Percentiles rank a stretch among this genome's conserved stretches.
Conservation (phyloP, 106 monocot species). For the Allium fistulosum region DNA sequence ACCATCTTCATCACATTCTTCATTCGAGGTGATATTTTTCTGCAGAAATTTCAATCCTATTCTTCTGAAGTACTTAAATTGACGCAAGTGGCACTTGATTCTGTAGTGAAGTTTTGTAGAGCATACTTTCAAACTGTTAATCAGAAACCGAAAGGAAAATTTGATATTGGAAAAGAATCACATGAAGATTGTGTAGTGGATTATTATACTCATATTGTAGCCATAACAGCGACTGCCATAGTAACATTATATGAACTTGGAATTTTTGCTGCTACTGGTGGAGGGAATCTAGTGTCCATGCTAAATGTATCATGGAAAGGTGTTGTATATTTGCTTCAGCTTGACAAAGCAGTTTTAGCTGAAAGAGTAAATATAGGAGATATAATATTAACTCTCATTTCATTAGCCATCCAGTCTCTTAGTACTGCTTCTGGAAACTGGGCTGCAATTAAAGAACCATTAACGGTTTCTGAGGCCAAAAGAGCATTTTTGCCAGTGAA, state of each 20-base stretch:
- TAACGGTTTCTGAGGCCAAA: slow-evolving; percentile 62
- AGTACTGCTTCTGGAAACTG: slow-evolving; percentile 55
- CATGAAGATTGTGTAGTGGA: slow-evolving; percentile 17
- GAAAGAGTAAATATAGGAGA: slow-evolving; percentile 53
- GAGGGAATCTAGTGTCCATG: slow-evolving; percentile 69
- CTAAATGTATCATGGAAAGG: slow-evolving; percentile 98
- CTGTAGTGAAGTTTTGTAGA: slow-evolving; percentile 56
- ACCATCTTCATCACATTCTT: not conserved
- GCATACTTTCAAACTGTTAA: slow-evolving; percentile 49
- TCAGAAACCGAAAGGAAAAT: slow-evolving; percentile 5
- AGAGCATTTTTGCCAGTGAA: slow-evolving; percentile 82
- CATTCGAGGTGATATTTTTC: not conserved
- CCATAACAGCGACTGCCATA: slow-evolving; percentile 41
- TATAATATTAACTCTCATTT: slow-evolving; percentile 63
- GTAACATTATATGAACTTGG: slow-evolving; percentile 65
- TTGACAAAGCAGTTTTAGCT: slow-evolving; percentile 57
- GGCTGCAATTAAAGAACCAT: slow-evolving; percentile 18
- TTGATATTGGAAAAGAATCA: slow-evolving; percentile 2
- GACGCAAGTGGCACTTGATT: slow-evolving; percentile 65
- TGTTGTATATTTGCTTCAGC: slow-evolving; percentile 68
- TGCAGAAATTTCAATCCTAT: slow-evolving; percentile 64
- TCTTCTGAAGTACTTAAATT: slow-evolving; percentile 56
- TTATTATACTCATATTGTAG: slow-evolving; percentile 24
- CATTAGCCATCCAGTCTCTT: slow-evolving; percentile 60
- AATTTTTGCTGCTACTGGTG: slow-evolving; percentile 71